Percentiles rank a stretch among this genome's conserved stretches.
Conservation (phyloP, 345 rosid genomes). For the Citrus reticulata region DNA sequence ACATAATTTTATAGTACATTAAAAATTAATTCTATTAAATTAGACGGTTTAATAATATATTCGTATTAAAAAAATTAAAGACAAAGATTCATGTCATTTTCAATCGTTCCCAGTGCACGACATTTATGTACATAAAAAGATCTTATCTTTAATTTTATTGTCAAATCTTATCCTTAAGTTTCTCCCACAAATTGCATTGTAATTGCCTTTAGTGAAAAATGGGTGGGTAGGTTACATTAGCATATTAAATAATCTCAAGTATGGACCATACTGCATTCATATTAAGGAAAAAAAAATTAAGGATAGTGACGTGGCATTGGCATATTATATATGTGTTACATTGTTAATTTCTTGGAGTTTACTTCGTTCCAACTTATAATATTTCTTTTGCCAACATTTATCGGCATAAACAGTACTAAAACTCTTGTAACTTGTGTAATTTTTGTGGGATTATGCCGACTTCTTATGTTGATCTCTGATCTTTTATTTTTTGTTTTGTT, state of each 20-base stretch:
- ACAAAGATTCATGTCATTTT: not conserved
- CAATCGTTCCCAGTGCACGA: not conserved
- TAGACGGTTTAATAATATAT: too few relatives aligned
- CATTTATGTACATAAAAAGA: not conserved
- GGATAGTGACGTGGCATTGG: not conserved
- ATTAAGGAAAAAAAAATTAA: too few relatives aligned
- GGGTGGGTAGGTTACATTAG: not conserved
- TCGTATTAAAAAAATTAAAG: too few relatives aligned
- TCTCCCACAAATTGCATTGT: not conserved
- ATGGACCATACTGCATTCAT: too few relatives aligned
- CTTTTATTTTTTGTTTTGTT: too few relatives aligned
- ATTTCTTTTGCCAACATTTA: not conserved
- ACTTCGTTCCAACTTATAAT: not conserved
- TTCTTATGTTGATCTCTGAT: too few relatives aligned
- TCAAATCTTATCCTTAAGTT: not conserved
- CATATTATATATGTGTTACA: not conserved
- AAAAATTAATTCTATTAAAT: too few relatives aligned
- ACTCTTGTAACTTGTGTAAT: not conserved
- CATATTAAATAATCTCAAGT: not conserved
- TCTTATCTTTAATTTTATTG: not conserved
- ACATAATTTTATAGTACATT: rapidly evolving
- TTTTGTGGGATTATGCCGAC: not conserved
- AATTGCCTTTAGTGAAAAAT: not conserved
- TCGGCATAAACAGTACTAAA: not conserved
- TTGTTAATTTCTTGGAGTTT: not conserved